phyloP scores from a whole-genome alignment of 768 basidiomycete genomes.

The Suillus weaverae region DNA sequence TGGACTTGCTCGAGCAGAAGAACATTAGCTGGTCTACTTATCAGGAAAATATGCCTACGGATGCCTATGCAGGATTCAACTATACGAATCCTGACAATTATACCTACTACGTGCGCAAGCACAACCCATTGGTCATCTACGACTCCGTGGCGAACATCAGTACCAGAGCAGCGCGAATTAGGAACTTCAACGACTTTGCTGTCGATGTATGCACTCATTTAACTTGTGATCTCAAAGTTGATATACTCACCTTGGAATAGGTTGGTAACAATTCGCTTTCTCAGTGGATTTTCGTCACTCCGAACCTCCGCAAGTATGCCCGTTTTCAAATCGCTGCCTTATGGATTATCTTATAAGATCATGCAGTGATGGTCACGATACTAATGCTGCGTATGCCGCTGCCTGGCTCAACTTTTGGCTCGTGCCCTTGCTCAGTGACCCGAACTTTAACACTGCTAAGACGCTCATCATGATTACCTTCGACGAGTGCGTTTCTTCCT shows the following conservation, averaged over 20 bases:
- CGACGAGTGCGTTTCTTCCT: conserved; percentile 49
- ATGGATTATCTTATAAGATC: background rate
- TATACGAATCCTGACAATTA: conserved; percentile 34
- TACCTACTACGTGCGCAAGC: conserved; percentile 57
- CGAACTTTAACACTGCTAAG: conserved; percentile 50
- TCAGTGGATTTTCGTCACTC: conserved; percentile 64
- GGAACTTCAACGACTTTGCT: conserved; percentile 66
- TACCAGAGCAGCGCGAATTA: conserved; percentile 42
- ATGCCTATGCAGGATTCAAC: conserved; percentile 46
- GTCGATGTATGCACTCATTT: conserved; percentile 40
- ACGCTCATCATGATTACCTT: conserved; percentile 65
- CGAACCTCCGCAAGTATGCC: conserved; percentile 45
- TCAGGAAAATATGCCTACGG: conserved; percentile 56
- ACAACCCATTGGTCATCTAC: conserved; percentile 52
- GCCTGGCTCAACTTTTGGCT: conserved; percentile 53
- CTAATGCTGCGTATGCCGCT: conserved; percentile 46
- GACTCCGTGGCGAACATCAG: conserved; percentile 48
- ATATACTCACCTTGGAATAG: conserved; percentile 11
- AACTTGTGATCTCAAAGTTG: background rate
- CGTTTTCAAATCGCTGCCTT: background rate
- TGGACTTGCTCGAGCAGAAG: conserved; percentile 60
- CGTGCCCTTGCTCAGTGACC: conserved; percentile 47
- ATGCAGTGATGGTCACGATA: conserved; percentile 61
- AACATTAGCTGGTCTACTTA: conserved; percentile 62
- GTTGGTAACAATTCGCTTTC: conserved; percentile 44